Conservation (phyloP, 805 yeast genomes). For the Candida boidinii region DNA sequence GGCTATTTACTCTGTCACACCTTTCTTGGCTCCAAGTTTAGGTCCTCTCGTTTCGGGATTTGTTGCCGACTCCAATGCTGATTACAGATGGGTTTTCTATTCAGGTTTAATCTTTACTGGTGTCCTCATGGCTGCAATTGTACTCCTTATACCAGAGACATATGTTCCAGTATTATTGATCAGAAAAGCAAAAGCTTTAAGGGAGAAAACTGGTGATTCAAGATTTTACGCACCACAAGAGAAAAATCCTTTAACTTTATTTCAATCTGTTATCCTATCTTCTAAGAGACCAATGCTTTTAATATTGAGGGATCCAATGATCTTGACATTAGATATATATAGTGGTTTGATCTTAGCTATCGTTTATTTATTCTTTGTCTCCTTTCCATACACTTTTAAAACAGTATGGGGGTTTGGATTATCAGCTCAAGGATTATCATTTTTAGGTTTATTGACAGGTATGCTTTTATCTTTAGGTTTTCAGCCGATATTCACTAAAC, state of each 20-base stretch:
- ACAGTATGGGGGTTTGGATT: constrained; percentile 43
- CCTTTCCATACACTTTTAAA: constrained; percentile 52
- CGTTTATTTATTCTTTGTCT: constrained; percentile 56
- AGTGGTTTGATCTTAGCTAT: constrained; percentile 52
- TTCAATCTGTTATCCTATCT: constrained; percentile 33
- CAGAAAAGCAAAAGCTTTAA: constrained; percentile 39
- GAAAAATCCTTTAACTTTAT: constrained; percentile 23
- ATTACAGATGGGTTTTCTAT: constrained; percentile 70
- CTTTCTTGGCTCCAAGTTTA: constrained; percentile 61
- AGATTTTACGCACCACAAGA: constrained; percentile 35
- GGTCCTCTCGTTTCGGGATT: constrained; percentile 60
- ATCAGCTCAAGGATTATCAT: constrained; percentile 57
- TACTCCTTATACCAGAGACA: constrained; percentile 27
- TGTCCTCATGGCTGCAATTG: constrained; percentile 12
- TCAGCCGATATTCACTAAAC: constrained; percentile 22
- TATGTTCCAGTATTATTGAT: constrained; percentile 44
- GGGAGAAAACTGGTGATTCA: constrained; percentile 32
- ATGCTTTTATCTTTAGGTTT: constrained; percentile 33
- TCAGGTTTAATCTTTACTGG: constrained; percentile 47
- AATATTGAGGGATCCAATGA: constrained; percentile 44
- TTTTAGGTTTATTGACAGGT: constrained; percentile 50
- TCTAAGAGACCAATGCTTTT: constrained; percentile 45
- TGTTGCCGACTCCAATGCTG: constrained; percentile 40
- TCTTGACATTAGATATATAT: constrained; percentile 44
- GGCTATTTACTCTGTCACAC: constrained; percentile 56